Base-by-base conservation (phyloP, 495 filamentous ascomycete genomes). In the Penicillium samsonianum region DNA sequence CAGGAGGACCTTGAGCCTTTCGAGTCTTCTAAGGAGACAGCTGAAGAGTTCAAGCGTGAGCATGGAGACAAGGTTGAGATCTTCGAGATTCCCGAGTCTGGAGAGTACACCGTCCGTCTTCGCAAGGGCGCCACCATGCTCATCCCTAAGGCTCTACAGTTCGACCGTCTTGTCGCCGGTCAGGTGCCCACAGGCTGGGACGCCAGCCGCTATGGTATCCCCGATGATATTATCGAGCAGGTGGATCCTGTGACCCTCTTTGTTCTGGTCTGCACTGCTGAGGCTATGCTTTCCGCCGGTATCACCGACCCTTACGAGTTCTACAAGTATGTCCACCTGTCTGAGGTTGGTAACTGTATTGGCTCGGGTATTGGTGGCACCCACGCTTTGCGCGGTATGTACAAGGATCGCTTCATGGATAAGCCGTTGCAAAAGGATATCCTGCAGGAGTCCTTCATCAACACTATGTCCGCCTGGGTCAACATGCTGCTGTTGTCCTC, bases 281-380 rank as follows among this genome's bases (percentile, higher is more conserved):
- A 99, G 73, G 82, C 93, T 11, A 85, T 99, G 47, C 81, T 98
- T 38, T 85, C 91, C 0, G 85, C 92, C 49, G 94, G 94, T 86
- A 92, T 99, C 71, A 97, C 92, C n/a, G 95, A 99, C 71, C 95
- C 94, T 22, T 99, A 97, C 66, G 94, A 99, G 74, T 98, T 99
- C 76, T 99, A 99, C 83, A 91, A 97, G 78, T 98, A 99, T 67
- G 94, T 99, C 55, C 94, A 99, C 72, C 84, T 99, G 50, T 97
- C 95, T 2, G 90, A 99, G 70, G 90, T 99, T 41, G 94, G 95
- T 71, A 99, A 99, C 80, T 98, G 95, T 73, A 84, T 99, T 60
- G 94, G 94, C 69, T 98, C 95, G 11, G 94, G 94, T 77, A 92
- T 98, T 73, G 94, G 94, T 81, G 94, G 94, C 73, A 91, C 90